A percentile compares a stretch with the other conserved stretches of the same genome.
phyloP scores from a whole-genome alignment of 169 alveolate species.

The Plasmodium coatneyi region DNA sequence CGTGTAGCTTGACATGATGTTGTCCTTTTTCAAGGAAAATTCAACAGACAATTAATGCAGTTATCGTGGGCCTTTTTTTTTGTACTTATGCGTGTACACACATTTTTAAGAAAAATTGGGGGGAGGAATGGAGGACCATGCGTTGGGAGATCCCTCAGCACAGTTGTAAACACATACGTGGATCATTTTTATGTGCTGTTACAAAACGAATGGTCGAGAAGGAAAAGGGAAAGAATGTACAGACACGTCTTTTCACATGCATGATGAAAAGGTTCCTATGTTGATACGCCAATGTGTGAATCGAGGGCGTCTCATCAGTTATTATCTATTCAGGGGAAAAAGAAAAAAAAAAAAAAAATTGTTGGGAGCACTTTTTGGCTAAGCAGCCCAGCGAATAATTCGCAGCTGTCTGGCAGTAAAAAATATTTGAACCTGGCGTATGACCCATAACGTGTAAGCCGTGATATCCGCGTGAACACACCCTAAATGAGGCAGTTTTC shows the following conservation, averaged over 20 bases:
- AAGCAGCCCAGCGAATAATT: no score
- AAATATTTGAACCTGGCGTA: no score
- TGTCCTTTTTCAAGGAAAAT: neutral
- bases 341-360: neutral
- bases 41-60: neutral
- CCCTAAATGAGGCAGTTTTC: no score
- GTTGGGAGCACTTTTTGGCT: no score
- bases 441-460: no score
- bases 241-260: neutral
- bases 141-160: neutral
- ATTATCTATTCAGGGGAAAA: neutral
- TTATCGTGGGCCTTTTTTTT: neutral
- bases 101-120: neutral
- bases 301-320: neutral
- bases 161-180: neutral
- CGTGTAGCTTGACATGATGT: neutral
- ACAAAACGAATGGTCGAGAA: neutral
- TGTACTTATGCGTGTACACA: neutral
- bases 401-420: no score
- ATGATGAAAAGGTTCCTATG: neutral
- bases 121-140: neutral
- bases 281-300: neutral
- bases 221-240: neutral
- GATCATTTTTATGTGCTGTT: neutral
- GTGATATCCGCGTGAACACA: no score